Evolutionary conservation across 495 filamentous ascomycete species (phyloP), one percentile per base, ranked within the genome.

Genomic region (Aspergillus haitiensis): DNA sequence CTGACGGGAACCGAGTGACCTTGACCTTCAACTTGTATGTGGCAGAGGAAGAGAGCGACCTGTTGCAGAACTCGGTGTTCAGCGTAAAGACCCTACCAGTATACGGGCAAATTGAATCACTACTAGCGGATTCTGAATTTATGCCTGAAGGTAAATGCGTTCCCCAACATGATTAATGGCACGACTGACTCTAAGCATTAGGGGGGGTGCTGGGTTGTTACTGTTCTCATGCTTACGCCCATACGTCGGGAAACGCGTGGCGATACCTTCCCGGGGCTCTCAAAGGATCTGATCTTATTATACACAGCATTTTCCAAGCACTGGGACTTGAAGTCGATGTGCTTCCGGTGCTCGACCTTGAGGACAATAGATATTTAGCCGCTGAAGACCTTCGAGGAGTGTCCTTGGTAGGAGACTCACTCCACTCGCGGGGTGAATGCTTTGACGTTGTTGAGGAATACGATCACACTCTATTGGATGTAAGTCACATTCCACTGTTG

Each of bases 1-100:
- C 70, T 0, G 59, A 64, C 7, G 83, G 82, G 0, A 72, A 86
- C 52, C 75, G 81, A 0, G 57, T 86, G 27, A 86, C 82, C 0
- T 64, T 86, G n/a, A 86, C 82, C 3, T 86, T 85, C 73, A 84
- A 86, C 56, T 70, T 87, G 6, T 84, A 78, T 55, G 55, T 70
- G 32, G 58, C 61, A 3, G 56, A 71, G 6, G 33, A 16, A 10
- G 27, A n/a, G 13, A 27, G 3, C 32, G 34, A 27, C 13, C 5
- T 33, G 10, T 5, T 13, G n/a, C 9, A 1, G 49, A 59, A 15
- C 36, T 8, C 18, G 0, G 36, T 47, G 9, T 10, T 58, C 7
- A 32, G 48, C 12, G 55, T 54, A 0, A 9, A 55, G 32, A 12
- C 55, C 4, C 33, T 55, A 1, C 55, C 55, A 1, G 15, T 58